Evolutionary conservation across 768 basidiomycete genomes (phyloP).

Genomic region (Psilocybe cyanescens): DNA sequence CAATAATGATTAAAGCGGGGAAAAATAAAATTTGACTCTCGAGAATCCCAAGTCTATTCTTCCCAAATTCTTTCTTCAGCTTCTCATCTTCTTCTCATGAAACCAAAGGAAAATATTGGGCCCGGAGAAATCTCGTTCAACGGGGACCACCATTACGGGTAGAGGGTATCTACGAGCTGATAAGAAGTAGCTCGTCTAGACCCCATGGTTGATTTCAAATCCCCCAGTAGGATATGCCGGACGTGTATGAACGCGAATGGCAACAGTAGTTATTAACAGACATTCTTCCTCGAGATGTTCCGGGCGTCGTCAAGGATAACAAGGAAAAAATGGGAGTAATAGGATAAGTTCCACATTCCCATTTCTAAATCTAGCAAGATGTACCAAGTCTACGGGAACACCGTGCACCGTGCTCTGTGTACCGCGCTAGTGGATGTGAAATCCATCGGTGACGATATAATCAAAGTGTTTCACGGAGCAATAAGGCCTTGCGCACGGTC

Average conservation of each 20-base stretch:
- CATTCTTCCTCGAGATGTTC: neutral
- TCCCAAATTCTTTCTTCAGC: too few species aligned
- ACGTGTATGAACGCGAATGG: neutral
- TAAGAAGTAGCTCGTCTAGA: neutral
- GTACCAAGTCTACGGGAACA: neutral
- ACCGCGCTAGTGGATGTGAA: neutral
- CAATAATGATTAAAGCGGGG: too few species aligned
- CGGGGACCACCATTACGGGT: neutral
- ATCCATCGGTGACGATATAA: conserved; percentile 3
- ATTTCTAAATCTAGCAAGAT: neutral
- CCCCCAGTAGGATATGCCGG: neutral
- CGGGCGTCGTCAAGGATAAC: neutral
- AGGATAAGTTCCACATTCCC: neutral
- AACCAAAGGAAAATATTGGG: too few species aligned
- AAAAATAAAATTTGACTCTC: too few species aligned
- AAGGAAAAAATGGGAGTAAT: neutral
- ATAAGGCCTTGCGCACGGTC: neutral
- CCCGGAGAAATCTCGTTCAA: neutral
- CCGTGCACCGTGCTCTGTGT: too few species aligned
- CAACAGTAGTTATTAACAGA: neutral
- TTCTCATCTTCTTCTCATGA: too few species aligned
- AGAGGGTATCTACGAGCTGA: neutral
- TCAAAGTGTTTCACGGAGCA: neutral
- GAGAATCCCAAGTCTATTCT: too few species aligned
- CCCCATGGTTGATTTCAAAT: neutral